Conservation (phyloP, 805 yeast genomes). For the Lipomyces spencermartinsiae region DNA sequence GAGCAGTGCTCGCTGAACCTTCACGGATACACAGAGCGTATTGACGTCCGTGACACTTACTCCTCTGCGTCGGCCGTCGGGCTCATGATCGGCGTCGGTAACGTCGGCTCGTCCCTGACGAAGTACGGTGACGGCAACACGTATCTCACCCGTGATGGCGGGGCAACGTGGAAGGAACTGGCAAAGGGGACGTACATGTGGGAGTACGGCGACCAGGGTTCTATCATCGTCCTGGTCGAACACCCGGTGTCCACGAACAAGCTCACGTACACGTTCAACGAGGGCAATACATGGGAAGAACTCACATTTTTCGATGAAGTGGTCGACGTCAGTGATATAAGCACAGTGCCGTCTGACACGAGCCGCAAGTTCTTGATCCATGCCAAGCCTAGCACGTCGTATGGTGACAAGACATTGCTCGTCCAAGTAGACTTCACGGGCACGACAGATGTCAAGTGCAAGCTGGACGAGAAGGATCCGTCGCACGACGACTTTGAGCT, state of each 20-base stretch:
- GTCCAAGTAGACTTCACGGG: conserved; percentile 64
- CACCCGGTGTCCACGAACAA: conserved; percentile 63
- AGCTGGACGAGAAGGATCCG: conserved; percentile 53
- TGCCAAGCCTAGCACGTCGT: conserved; percentile 54
- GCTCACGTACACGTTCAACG: conserved; percentile 72
- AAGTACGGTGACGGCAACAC: conserved; percentile 65
- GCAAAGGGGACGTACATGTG: conserved; percentile 78
- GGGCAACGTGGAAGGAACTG: conserved; percentile 84
- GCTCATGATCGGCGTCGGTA: conserved; percentile 88
- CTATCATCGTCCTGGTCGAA: conserved; percentile 75
- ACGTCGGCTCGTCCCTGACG: conserved; percentile 71
- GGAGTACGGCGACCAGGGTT: conserved; percentile 97
- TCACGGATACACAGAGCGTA: conserved; percentile 89
- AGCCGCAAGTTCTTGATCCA: conserved; percentile 77
- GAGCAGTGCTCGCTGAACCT: conserved; percentile 78
- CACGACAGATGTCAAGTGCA: conserved; percentile 62
- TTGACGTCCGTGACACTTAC: conserved; percentile 80
- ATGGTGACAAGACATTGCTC: conserved; percentile 56
- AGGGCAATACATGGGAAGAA: conserved; percentile 78
- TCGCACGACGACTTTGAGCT: conserved; percentile 65
- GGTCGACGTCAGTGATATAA: conserved; percentile 69
- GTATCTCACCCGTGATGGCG: conserved; percentile 87
- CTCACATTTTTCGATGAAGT: conserved; percentile 64
- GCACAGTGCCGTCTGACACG: conserved; percentile 92
- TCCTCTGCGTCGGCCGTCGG: conserved; percentile 92